These are phyloP conservation scores for Fusarium sp. DNA, from an alignment of 2,329 filamentous ascomycete species.

Conservation along the genomic window DNA sequence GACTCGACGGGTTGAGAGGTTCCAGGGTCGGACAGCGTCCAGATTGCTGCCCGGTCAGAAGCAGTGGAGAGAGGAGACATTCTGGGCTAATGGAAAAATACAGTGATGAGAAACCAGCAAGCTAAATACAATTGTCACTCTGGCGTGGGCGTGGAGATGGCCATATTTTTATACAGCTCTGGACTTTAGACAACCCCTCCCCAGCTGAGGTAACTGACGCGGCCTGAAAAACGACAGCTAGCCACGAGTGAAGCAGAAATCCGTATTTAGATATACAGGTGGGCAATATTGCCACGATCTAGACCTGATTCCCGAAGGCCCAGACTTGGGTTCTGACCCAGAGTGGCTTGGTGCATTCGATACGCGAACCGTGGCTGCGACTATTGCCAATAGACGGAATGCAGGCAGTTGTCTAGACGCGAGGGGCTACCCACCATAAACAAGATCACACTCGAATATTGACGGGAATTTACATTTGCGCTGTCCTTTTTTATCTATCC, in stretches of 20 bases:
- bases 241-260: background rate
- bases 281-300: background rate
- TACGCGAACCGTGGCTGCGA: background rate
- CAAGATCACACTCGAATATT: background rate
- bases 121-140: fast-evolving
- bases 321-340: background rate
- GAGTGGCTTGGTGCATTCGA: background rate
- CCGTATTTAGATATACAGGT: background rate
- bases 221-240: background rate
- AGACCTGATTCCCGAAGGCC: background rate
- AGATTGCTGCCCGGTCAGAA: constrained; percentile 28
- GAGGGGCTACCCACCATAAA: background rate
- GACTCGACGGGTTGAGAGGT: constrained; percentile 15
- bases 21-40: constrained; percentile 17
- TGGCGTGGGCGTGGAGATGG: background rate
- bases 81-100: background rate
- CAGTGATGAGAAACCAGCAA: no score
- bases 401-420: background rate
- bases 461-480: background rate
- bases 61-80: background rate
- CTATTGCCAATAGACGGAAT: background rate
- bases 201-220: background rate
- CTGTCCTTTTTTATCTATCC: background rate
- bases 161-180: background rate
- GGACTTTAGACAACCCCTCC: background rate